phyloP scores from a whole-genome alignment of 2,329 filamentous ascomycete genomes.

The Sarocladium brachiariae region DNA sequence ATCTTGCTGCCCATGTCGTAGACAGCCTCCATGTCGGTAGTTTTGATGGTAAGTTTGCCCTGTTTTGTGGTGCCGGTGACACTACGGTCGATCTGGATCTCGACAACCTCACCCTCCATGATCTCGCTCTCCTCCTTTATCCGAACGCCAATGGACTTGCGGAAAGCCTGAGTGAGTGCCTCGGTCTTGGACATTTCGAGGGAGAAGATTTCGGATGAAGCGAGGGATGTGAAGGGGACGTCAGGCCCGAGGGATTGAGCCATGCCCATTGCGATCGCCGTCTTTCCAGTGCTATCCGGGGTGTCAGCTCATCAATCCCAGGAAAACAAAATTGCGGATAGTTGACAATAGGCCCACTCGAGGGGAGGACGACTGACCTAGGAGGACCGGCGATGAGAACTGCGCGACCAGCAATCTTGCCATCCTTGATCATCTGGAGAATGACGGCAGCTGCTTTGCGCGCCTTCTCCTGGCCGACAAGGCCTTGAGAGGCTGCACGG shows the following conservation, averaged over 20 bases:
- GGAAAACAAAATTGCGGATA: not conserved
- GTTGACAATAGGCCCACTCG: not conserved
- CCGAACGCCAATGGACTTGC: conserved; percentile 93
- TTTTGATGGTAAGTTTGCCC: conserved; percentile 98
- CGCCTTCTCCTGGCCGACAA: conserved; percentile 94
- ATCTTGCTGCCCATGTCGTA: conserved; percentile 99
- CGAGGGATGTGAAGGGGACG: conserved; percentile 92
- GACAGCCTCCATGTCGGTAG: conserved; percentile 98
- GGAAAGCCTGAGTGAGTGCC: conserved; percentile 95
- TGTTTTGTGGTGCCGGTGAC: conserved; percentile 96
- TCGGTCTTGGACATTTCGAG: conserved; percentile 99
- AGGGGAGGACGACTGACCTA: conserved; percentile 41
- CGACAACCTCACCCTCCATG: conserved; percentile 97
- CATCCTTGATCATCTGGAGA: conserved; percentile 97
- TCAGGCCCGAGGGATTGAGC: conserved; percentile 89
- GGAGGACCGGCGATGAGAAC: conserved; percentile 93
- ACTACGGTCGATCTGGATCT: conserved; percentile 96
- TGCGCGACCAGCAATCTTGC: conserved; percentile 93
- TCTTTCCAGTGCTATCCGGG: conserved; percentile 77
- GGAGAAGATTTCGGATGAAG: conserved; percentile 95
- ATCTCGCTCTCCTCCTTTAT: conserved; percentile 99
- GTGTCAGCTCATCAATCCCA: not conserved
- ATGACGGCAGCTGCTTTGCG: conserved; percentile 95
- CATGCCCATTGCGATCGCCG: conserved; percentile 98
- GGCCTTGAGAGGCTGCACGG: conserved; percentile 75